A percentile compares a stretch with the other conserved stretches of the same genome.
Evolutionary conservation across 768 basidiomycete genomes (phyloP).

Genomic region (Candolleomyces aberdarensis): DNA sequence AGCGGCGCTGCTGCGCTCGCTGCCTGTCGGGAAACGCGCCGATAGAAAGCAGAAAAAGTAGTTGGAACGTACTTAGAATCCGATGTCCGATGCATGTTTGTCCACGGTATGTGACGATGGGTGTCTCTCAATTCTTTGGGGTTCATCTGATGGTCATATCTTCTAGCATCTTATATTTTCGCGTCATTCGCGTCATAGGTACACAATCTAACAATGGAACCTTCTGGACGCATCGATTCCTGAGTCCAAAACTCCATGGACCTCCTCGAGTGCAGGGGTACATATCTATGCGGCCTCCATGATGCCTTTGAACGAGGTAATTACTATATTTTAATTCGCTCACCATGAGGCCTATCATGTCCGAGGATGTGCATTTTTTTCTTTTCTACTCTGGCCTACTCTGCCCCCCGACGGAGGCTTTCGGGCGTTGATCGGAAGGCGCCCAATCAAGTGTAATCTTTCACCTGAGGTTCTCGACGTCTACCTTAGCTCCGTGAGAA

Average conservation of each 20-base stretch:
- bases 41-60: conserved; percentile 26
- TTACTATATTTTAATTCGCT: no score
- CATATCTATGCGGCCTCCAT: neutral
- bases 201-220: neutral
- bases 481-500: conserved; percentile 33
- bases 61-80: neutral
- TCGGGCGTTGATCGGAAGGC: conserved; percentile 19
- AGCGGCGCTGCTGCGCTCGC: conserved; percentile 54
- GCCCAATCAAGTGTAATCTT: neutral
- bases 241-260: neutral
- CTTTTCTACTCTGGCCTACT: no score
- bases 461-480: neutral
- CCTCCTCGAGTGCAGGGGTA: neutral
- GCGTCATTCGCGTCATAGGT: conserved; percentile 1
- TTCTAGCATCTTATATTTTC: conserved; percentile 2
- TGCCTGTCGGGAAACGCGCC: conserved; percentile 51
- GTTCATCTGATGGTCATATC: conserved; percentile 4
- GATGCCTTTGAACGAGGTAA: no score
- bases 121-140: neutral
- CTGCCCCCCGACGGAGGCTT: conserved; percentile 2
- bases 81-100: neutral
- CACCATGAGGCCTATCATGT: neutral
- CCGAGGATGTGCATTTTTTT: neutral
- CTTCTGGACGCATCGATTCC: conserved; percentile 5
- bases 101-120: conserved; percentile 5